These are phyloP conservation scores for Boehmeria nivea DNA, from an alignment of 306 rosid species.

Conservation along the genomic window DNA sequence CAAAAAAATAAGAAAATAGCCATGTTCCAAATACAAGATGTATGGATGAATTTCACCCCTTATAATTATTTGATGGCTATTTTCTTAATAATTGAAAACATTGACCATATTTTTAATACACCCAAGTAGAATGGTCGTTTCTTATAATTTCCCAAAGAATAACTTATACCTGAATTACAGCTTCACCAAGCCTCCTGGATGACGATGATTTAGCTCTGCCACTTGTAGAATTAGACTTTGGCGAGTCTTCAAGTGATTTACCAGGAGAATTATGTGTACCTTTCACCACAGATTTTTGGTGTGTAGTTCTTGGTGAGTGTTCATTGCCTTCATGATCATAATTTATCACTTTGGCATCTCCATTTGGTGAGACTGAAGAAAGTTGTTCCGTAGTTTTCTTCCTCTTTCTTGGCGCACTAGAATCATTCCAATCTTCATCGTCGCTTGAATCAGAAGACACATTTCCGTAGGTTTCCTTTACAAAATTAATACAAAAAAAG, in stretches of 20 bases:
- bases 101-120: too few species aligned
- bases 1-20: too few species aligned
- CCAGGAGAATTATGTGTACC: conserved; percentile 33
- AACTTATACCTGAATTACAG: conserved; percentile 60
- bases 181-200: conserved; percentile 59
- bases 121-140: too few species aligned
- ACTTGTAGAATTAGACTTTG: conserved; percentile 39
- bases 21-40: too few species aligned
- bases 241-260: conserved; percentile 35
- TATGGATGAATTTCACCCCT: too few species aligned
- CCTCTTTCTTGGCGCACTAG: conserved; percentile 28
- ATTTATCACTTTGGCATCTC: conserved; percentile 23
- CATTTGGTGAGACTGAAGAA: conserved; percentile 16
- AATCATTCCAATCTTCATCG: conserved; percentile 61
- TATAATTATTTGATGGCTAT: too few species aligned
- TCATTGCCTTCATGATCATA: conserved; percentile 17
- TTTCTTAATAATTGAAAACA: too few species aligned
- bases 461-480: conserved; percentile 67
- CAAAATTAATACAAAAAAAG: conserved; percentile 5
- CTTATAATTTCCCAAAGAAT: too few species aligned
- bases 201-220: conserved; percentile 39
- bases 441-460: conserved; percentile 58
- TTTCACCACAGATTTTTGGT: conserved; percentile 33
- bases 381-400: conserved; percentile 13
- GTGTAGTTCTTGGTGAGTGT: conserved; percentile 34